Percentiles rank a stretch among this genome's conserved stretches.
Evolutionary conservation across 371 early-diverging fungal species (phyloP).

Genomic region (Mucor racemosus): DNA sequence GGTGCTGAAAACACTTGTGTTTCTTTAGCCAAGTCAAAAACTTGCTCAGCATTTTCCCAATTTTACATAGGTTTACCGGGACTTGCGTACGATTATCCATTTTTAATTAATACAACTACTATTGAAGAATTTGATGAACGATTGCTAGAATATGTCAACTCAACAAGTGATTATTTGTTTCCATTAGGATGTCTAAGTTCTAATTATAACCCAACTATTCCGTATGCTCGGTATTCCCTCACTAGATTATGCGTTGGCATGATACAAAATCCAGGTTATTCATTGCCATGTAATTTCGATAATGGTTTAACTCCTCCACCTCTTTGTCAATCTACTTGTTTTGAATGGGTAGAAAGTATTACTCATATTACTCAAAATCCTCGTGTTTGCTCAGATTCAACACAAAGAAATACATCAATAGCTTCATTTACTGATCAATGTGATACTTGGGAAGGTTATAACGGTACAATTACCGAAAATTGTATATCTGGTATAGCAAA

Average conservation of each 20-base stretch:
- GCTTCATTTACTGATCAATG: conserved; percentile 25
- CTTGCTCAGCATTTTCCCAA: conserved; percentile 38
- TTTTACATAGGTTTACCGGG: conserved; percentile 38
- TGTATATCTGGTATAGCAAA: conserved; percentile 48
- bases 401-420: conserved; percentile 20
- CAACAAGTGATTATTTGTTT: conserved; percentile 33
- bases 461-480: conserved; percentile 24
- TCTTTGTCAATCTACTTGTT: conserved; percentile 38
- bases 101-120: conserved; percentile 33
- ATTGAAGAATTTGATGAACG: conserved; percentile 41
- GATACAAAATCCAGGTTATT: conserved; percentile 32
- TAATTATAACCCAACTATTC: conserved; percentile 30
- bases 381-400: conserved; percentile 21
- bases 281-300: conserved; percentile 35
- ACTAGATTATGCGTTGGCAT: conserved; percentile 37
- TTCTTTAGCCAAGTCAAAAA: conserved; percentile 28
- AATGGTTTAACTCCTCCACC: conserved; percentile 30
- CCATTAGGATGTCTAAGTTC: conserved; percentile 37
- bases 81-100: conserved; percentile 27
- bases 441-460: conserved; percentile 34
- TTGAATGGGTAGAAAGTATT: conserved; percentile 34
- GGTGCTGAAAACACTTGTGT: conserved; percentile 27
- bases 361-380: conserved; percentile 20
- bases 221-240: conserved; percentile 45
- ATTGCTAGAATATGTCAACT: conserved; percentile 23